These are phyloP conservation scores for Gossypium australe DNA, from an alignment of 345 rosid species.

Conservation along the genomic window DNA sequence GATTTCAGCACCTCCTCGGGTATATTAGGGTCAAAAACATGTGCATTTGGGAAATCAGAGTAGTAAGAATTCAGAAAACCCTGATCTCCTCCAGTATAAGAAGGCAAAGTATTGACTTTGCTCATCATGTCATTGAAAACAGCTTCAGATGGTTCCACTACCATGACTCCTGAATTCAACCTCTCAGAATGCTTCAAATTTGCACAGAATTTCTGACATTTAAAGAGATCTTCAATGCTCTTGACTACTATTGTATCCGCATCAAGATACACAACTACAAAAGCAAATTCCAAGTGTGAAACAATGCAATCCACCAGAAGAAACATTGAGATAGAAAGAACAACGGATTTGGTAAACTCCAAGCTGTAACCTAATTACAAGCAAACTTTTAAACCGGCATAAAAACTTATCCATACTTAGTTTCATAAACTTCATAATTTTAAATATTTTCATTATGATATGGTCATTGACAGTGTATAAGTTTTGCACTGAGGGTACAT, in stretches of 20 bases:
- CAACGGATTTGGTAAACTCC: neutral
- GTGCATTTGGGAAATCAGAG: constrained; percentile 76
- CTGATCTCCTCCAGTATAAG: constrained; percentile 95
- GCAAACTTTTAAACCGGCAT: neutral
- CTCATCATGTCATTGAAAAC: constrained; percentile 79
- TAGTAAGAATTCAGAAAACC: constrained; percentile 85
- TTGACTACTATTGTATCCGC: constrained; percentile 95
- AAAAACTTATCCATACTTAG: neutral
- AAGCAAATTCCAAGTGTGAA: constrained; percentile 4
- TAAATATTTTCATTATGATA: neutral
- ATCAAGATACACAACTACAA: constrained; percentile 83
- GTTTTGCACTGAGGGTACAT: neutral
- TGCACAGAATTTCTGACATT: constrained; percentile 78
- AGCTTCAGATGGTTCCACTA: constrained; percentile 75
- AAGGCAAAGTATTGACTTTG: constrained; percentile 67
- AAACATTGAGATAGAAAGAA: neutral
- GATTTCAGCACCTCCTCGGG: constrained; percentile 50
- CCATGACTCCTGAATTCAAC: constrained; percentile 96
- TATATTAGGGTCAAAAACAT: constrained; percentile 67
- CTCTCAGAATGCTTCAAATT: constrained; percentile 93
- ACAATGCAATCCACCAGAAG: constrained; percentile 10
- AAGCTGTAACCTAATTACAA: neutral
- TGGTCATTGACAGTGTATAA: neutral
- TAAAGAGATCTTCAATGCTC: constrained; percentile 81
- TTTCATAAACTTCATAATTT: neutral